A percentile compares a stretch with the other conserved stretches of the same genome.
These are phyloP conservation scores for Castanopsis chinensis DNA, from an alignment of 306 rosid species.

Conservation along the genomic window DNA sequence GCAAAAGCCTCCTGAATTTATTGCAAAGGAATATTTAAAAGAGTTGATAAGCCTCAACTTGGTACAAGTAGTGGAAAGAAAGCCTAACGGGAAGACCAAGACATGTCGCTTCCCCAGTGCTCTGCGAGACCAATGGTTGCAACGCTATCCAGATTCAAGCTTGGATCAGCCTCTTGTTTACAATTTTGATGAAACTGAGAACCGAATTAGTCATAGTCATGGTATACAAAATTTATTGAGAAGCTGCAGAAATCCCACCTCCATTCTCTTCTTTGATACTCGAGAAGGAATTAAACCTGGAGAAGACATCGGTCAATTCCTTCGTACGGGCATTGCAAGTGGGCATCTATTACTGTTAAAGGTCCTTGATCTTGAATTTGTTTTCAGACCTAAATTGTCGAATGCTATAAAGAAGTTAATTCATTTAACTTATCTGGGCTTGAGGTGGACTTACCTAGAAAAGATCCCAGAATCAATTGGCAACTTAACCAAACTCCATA, in stretches of 20 bases:
- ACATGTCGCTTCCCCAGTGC: constrained; percentile 17
- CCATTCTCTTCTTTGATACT: neutral
- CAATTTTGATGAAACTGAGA: neutral
- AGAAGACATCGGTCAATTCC: constrained; percentile 24
- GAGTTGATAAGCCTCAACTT: constrained; percentile 1
- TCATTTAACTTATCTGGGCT: constrained; percentile 32
- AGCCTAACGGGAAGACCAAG: constrained; percentile 6
- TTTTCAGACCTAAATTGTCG: constrained; percentile 40
- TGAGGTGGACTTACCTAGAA: constrained; percentile 36
- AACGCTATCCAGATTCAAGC: neutral
- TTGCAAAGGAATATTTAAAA: neutral
- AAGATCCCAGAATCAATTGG: constrained; percentile 21
- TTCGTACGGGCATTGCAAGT: constrained; percentile 11
- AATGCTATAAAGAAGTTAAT: neutral
- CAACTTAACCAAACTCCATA: constrained; percentile 28
- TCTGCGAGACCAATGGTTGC: neutral
- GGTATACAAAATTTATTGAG: neutral
- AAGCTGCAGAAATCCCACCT: neutral
- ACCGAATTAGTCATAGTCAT: constrained; percentile 11
- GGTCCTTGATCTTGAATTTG: constrained; percentile 21
- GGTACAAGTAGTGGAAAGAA: constrained; percentile 17
- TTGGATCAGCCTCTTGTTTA: constrained; percentile 4
- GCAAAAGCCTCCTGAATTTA: neutral
- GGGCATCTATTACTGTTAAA: neutral
- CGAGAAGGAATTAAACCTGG: constrained; percentile 35